phyloP scores from a whole-genome alignment of 768 basidiomycete genomes.

The Obba rivulosa region DNA sequence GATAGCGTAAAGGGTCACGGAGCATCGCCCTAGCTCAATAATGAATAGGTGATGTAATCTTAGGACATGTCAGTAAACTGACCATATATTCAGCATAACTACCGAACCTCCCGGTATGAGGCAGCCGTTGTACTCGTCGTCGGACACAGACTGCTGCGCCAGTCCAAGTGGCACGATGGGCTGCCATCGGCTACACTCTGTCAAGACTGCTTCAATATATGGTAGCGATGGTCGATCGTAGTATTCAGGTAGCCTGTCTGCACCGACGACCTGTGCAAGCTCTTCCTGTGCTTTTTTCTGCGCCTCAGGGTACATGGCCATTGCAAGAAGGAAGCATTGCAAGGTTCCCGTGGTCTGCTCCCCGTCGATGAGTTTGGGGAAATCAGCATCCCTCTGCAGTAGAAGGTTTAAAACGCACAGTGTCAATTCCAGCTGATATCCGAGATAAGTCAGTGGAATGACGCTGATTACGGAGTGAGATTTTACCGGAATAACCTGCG shows the following conservation, averaged over 20 bases:
- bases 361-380: neutral
- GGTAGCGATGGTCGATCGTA: conserved; percentile 8
- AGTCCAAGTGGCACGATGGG: conserved; percentile 2
- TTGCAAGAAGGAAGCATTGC: conserved; percentile 11
- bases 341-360: neutral
- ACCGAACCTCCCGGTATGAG: conserved; percentile 21
- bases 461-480: too few relatives aligned
- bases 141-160: conserved; percentile 14
- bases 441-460: too few relatives aligned
- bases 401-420: too few relatives aligned
- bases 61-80: neutral
- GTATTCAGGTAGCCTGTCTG: conserved; percentile 11
- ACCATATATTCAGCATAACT: conserved; percentile 16
- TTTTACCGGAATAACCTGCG: too few relatives aligned
- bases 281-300: conserved; percentile 21
- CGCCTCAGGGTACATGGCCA: conserved; percentile 9
- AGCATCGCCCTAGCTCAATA: conserved; percentile 32
- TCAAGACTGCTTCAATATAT: conserved; percentile 7
- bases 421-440: too few relatives aligned
- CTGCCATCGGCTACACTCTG: conserved; percentile 6
- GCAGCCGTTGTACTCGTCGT: conserved; percentile 23
- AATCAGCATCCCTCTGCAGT: too few relatives aligned
- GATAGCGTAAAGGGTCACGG: conserved; percentile 32
- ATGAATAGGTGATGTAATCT: neutral
- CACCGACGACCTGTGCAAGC: conserved; percentile 23